Base-by-base conservation (phyloP, 129 eudicot species). In the Smallanthus sonchifolius region DNA sequence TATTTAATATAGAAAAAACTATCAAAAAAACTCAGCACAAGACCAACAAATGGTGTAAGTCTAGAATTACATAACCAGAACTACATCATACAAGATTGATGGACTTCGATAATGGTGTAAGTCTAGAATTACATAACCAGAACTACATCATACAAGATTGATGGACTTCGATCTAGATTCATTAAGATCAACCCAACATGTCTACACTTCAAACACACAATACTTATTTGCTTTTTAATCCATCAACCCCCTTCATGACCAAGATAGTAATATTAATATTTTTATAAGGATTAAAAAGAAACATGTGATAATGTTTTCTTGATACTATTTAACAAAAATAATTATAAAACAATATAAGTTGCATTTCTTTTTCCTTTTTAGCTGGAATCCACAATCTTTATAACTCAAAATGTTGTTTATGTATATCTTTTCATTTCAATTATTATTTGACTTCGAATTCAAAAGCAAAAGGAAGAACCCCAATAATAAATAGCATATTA, bases 341-440 rank as follows among this genome's bases (percentile, higher is more conserved):
- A 24, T 6, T 43, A 2, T 17, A 42, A 67, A 11, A 24, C 10
- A 43, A 15, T 44, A 7, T 54, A 14, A 4, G 10, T 66, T 40
- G 20, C 20, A 9, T 72, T 28, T 73, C 16, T 15, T 28, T 73
- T 5, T 15, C n/a, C 51, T 45, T 40, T 59, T 43, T 59, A 74
- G 34, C 37, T 49, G 42, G 71, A 48, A 75, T 35, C 39, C 64
- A 64, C 37, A 36, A 38, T 64, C 32, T 74, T 74, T 30, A 10
- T 10, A 9, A 9, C 7, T 24, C 11, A 24, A 57, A 36, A 57
- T 72, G 14, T 28, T 4, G 24, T 34, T 65, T 34, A 28, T 16
- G 11, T 16, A 11, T 24, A 43, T 42, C 30, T 67, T 10, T 9
- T 14, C 5, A 7, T 64, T 74, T 35, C 36, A 13, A 47, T 40